phyloP scores from a whole-genome alignment of 2,329 filamentous ascomycete species.

The Corynespora cassiicola region DNA sequence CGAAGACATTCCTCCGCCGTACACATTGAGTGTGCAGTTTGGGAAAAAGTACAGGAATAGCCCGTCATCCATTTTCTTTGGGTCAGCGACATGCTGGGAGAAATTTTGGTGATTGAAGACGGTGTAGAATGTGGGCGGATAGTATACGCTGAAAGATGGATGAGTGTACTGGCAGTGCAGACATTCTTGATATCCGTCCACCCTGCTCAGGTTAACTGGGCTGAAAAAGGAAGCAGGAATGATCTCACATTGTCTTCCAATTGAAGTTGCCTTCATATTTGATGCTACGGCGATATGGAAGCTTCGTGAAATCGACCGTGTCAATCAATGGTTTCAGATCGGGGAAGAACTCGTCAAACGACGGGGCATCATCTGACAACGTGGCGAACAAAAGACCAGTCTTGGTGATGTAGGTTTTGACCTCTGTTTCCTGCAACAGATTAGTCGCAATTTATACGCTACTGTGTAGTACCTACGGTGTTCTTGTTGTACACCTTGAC shows the following conservation, averaged over 20 bases:
- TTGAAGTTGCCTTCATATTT: conserved; percentile 65
- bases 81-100: conserved; percentile 62
- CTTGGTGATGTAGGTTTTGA: conserved; percentile 52
- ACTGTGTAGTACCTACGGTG: conserved; percentile 35
- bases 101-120: conserved; percentile 63
- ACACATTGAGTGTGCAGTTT: conserved; percentile 63
- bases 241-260: conserved; percentile 62
- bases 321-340: conserved; percentile 57
- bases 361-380: conserved; percentile 54
- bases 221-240: not conserved
- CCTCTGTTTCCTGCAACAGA: conserved; percentile 29
- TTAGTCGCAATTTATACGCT: conserved; percentile 1
- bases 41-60: conserved; percentile 66
- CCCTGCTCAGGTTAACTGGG: conserved; percentile 40
- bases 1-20: conserved; percentile 64
- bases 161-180: conserved; percentile 66
- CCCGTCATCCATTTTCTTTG: conserved; percentile 59
- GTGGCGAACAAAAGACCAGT: conserved; percentile 62
- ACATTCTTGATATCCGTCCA: conserved; percentile 66
- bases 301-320: conserved; percentile 60
- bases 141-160: conserved; percentile 61
- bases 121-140: conserved; percentile 62
- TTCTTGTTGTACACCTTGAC: conserved; percentile 48
- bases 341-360: conserved; percentile 61
- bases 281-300: conserved; percentile 60